Evolutionary conservation across 2,329 filamentous ascomycete species (phyloP).

Genomic region (Phialophora verrucosa): DNA sequence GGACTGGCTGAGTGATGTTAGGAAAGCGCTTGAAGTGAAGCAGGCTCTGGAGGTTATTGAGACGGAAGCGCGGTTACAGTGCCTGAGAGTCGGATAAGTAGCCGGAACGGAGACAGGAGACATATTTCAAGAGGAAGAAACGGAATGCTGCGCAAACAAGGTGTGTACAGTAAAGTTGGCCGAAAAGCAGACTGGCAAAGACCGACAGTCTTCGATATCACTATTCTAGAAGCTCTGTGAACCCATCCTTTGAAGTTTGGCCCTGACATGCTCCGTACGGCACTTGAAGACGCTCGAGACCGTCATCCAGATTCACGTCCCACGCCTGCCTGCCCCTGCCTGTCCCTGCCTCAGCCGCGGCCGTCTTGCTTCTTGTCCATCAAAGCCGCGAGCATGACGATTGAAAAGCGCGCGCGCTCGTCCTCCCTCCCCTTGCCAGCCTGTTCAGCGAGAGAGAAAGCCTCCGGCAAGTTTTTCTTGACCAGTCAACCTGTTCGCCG

Average conservation of each 20-base stretch:
- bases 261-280: background rate
- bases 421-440: no score
- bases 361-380: no score
- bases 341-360: background rate
- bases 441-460: no score
- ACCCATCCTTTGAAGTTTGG: background rate
- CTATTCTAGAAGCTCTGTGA: background rate
- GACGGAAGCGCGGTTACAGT: constrained; percentile 87
- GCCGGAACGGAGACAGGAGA: background rate
- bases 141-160: background rate
- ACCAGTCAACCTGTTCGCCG: no score
- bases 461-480: no score
- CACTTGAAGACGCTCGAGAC: background rate
- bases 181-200: background rate
- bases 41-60: constrained; percentile 96
- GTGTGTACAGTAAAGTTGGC: background rate
- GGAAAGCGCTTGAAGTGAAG: constrained; percentile 90
- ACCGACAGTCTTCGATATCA: background rate
- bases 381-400: no score
- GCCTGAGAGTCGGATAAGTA: constrained; percentile 74
- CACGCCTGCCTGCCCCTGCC: background rate
- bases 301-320: background rate
- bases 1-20: constrained; percentile 90
- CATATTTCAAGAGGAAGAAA: background rate
- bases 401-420: no score